phyloP scores from a whole-genome alignment of 306 rosid genomes.

The Amphicarpaea edgeworthii region DNA sequence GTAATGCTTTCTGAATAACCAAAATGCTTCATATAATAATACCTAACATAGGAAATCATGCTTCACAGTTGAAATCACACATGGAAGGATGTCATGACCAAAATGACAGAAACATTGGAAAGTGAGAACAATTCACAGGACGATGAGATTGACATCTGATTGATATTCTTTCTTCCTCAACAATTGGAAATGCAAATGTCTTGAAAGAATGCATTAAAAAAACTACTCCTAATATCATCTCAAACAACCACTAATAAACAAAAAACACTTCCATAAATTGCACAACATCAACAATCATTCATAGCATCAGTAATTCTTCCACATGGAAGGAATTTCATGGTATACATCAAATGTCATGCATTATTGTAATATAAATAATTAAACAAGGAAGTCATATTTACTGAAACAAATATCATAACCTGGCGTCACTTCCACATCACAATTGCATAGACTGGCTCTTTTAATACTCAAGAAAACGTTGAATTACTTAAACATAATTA shows the following conservation, averaged over 20 bases:
- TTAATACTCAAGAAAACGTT: neutral
- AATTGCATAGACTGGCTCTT: constrained; percentile 1
- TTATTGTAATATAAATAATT: constrained; percentile 3
- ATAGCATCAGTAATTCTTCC: constrained; percentile 36
- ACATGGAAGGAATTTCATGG: constrained; percentile 19
- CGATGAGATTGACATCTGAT: constrained; percentile 20
- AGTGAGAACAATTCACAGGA: constrained; percentile 19
- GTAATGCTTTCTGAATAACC: constrained; percentile 29
- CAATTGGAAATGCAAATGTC: constrained; percentile 33
- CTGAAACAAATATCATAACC: constrained; percentile 17
- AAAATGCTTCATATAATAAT: constrained; percentile 34
- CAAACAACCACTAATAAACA: constrained; percentile 35
- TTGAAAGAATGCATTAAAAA: neutral
- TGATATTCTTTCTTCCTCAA: constrained; percentile 4
- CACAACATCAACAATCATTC: constrained; percentile 23
- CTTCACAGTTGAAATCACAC: constrained; percentile 39
- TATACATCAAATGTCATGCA: neutral
- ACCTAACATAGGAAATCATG: constrained; percentile 31
- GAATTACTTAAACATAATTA: constrained; percentile 29
- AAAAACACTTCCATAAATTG: constrained; percentile 27
- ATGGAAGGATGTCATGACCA: constrained; percentile 31
- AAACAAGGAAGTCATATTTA: constrained; percentile 38
- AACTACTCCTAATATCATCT: constrained; percentile 27
- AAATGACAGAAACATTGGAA: constrained; percentile 31
- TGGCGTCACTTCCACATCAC: constrained; percentile 27